These are phyloP conservation scores for Fusarium burgessii DNA, from an alignment of 2,329 filamentous ascomycete species.

Conservation along the genomic window DNA sequence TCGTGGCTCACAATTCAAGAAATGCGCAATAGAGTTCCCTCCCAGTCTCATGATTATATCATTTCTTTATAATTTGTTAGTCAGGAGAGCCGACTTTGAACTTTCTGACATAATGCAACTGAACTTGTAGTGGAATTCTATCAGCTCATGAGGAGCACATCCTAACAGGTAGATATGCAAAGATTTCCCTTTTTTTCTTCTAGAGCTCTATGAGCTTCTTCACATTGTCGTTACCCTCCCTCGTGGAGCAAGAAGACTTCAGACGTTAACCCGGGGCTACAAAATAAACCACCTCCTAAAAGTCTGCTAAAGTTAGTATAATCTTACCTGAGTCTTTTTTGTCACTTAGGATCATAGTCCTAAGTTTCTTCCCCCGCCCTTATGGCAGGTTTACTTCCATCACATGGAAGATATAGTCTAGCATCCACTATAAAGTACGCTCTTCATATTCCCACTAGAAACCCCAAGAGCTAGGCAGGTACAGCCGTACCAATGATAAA, in stretches of 20 bases:
- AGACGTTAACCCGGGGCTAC: too few species aligned
- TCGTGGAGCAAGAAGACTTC: too few species aligned
- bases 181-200: neutral
- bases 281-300: too few species aligned
- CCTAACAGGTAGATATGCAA: neutral
- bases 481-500: slow-evolving; percentile 29
- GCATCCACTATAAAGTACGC: neutral
- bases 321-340: too few species aligned
- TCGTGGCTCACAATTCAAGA: neutral
- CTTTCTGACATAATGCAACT: neutral
- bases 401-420: too few species aligned
- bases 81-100: neutral
- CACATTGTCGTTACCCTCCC: neutral
- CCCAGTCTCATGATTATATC: neutral
- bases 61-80: neutral
- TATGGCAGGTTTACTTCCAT: too few species aligned
- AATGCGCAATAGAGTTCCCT: neutral
- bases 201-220: neutral
- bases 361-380: neutral
- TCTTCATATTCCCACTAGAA: slow-evolving; percentile 5
- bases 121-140: neutral
- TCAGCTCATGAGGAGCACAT: too few species aligned
- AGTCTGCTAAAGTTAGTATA: too few species aligned
- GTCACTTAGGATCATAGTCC: too few species aligned
- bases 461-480: neutral